phyloP scores from a whole-genome alignment of 352 stramenopile species.

The Globisporangium recalcitrans region DNA sequence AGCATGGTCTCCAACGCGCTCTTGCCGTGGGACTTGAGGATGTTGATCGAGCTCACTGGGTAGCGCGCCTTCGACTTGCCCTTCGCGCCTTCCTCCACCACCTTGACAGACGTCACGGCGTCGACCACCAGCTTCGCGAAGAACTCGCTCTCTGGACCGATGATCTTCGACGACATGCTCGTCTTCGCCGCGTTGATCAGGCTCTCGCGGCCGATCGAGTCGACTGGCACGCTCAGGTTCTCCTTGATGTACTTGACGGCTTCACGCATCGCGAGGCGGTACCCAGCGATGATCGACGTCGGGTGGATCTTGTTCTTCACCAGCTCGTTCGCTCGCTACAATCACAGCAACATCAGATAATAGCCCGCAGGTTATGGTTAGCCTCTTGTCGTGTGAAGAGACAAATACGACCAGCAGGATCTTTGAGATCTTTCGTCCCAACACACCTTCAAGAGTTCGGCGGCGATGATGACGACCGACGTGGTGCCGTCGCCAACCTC shows the following conservation, averaged over 20 bases:
- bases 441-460: slow-evolving; percentile 92
- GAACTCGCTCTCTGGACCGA: slow-evolving; percentile 96
- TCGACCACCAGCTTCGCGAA: slow-evolving; percentile 98
- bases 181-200: slow-evolving; percentile 97
- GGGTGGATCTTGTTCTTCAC: slow-evolving; percentile 99
- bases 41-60: slow-evolving; percentile 97
- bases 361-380: slow-evolving; percentile 1
- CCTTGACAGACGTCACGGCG: slow-evolving; percentile 95
- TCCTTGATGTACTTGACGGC: slow-evolving; percentile 99
- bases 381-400: not conserved
- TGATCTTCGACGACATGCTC: slow-evolving; percentile 99
- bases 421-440: slow-evolving; percentile 7
- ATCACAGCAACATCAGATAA: slow-evolving; percentile 1
- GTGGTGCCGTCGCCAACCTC: slow-evolving; percentile 99
- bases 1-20: slow-evolving; percentile 87
- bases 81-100: slow-evolving; percentile 82
- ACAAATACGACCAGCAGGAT: slow-evolving; percentile 14
- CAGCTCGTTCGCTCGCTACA: slow-evolving; percentile 93
- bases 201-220: slow-evolving; percentile 91
- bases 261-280: slow-evolving; percentile 97
- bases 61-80: slow-evolving; percentile 90
- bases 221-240: slow-evolving; percentile 94
- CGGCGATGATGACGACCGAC: slow-evolving; percentile 98
- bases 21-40: slow-evolving; percentile 96
- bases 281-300: slow-evolving; percentile 99